These are phyloP conservation scores for Diophrys sp. DNA, from an alignment of 73 alveolate species.

Conservation along the genomic window DNA sequence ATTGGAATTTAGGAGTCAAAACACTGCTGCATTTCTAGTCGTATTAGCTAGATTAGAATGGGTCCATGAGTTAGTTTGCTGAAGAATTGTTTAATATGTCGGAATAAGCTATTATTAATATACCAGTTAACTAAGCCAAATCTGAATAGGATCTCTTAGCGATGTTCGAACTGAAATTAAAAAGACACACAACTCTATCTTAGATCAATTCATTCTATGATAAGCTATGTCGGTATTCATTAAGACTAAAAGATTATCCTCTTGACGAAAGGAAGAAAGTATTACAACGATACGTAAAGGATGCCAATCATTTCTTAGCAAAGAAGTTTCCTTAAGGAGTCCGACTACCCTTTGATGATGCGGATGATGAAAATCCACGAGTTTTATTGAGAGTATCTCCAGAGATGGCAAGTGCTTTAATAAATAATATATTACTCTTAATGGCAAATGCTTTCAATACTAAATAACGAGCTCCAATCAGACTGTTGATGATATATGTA, in stretches of 20 bases:
- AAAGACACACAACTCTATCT: too few species aligned
- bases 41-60: constrained; percentile 31
- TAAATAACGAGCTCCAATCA: constrained; percentile 57
- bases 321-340: constrained; percentile 58
- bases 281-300: constrained; percentile 28
- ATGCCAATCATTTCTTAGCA: constrained; percentile 57
- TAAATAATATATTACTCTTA: too few species aligned
- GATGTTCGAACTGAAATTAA: too few species aligned
- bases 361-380: constrained; percentile 56
- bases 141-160: too few species aligned
- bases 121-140: too few species aligned
- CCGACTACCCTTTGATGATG: constrained; percentile 58
- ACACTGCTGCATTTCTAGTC: constrained; percentile 32
- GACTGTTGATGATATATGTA: constrained; percentile 37
- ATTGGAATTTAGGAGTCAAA: constrained; percentile 45
- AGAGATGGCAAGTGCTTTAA: constrained; percentile 36
- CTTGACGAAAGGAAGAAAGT: constrained; percentile 42
- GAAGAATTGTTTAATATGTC: constrained; percentile 27
- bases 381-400: constrained; percentile 22
- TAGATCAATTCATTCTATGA: too few species aligned
- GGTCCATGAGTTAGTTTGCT: constrained; percentile 17
- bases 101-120: constrained; percentile 43
- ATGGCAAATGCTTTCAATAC: constrained; percentile 52
- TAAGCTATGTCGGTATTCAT: constrained; percentile 35
- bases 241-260: constrained; percentile 51